Base-by-base conservation (phyloP, 768 basidiomycete genomes). In the Suillus fuscotomentosus region DNA sequence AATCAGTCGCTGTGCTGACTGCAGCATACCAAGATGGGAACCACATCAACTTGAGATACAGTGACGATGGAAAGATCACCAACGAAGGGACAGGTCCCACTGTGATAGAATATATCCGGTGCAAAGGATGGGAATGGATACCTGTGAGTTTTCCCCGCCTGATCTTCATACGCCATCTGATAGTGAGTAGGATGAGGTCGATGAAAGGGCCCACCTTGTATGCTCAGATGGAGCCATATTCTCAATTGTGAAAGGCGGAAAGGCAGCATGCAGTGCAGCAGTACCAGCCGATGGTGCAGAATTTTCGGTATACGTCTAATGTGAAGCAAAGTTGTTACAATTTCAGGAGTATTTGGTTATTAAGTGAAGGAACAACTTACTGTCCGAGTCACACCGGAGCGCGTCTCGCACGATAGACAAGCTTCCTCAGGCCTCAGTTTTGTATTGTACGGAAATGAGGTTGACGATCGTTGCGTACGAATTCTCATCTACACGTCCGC, bases 81-180 rank as follows among this genome's bases (percentile, higher is more conserved):
- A 65, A 75, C 0, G 78, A 78, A n/a, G 81, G 80, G 13, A 76
- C 79, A 7, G 86, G 88, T 14, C 78, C 78, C 17, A 67, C 78
- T 0, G 84, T 93, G 5, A 86, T 94, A 0, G 95, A 97, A 74
- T 91, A 91, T 69, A 81, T 88, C 60, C 83, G 94, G 31, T 90
- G 88, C 68, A 85, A 84, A 17, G 88, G 88, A 8, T 96, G 94
- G 88, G 88, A 91, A 68, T 97, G 95, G 95, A 80, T 79, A 48
- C 95, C 95, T 22, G 93, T 94, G 71, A 70, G 87, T 79, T 43
- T 5, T 38, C 38, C 39, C 27, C 34, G 24, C 66, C 65, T 63
- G 14, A 41, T 42, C 56, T 11, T 59, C 17, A 11, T 41, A 17
- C 56, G 5, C 39, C 20, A 17, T 39, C 39, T 59, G 11, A 59